Conservation (phyloP, 345 rosid species). For the Acer yangbiense region DNA sequence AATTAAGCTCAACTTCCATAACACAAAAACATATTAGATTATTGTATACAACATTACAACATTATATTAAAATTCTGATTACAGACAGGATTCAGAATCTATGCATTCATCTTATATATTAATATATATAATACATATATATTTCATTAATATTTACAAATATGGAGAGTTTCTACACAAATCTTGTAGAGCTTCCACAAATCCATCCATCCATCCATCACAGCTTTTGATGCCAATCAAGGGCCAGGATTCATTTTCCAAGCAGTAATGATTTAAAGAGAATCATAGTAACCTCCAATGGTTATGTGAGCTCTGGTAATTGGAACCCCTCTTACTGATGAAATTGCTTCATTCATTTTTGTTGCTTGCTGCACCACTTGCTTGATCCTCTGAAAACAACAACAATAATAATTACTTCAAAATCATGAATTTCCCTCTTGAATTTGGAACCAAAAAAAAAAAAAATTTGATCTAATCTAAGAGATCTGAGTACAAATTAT, state of each 20-base stretch:
- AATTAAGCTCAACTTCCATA: too few relatives aligned
- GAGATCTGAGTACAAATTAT: too few relatives aligned
- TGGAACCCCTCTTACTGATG: slow-evolving; percentile 71
- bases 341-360: slow-evolving; percentile 65
- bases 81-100: slow-evolving; percentile 29
- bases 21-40: too few relatives aligned
- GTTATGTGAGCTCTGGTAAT: slow-evolving; percentile 71
- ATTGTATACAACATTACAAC: not conserved
- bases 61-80: slow-evolving; percentile 8
- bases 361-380: slow-evolving; percentile 69
- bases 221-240: slow-evolving; percentile 8
- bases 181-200: slow-evolving; percentile 3
- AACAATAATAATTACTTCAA: not conserved
- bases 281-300: slow-evolving; percentile 73
- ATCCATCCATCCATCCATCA: not conserved
- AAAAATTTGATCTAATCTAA: too few relatives aligned
- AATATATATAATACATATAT: too few relatives aligned
- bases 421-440: too few relatives aligned
- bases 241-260: not conserved
- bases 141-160: not conserved
- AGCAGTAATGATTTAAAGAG: slow-evolving; percentile 35
- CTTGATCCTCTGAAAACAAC: slow-evolving; percentile 58
- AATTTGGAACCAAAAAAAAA: too few relatives aligned
- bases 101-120: not conserved
- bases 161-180: slow-evolving; percentile 17